Evolutionary conservation across 371 early-diverging fungal genomes (phyloP), one percentile per base, ranked within the genome.

Genomic region (Apophysomyces elegans): DNA sequence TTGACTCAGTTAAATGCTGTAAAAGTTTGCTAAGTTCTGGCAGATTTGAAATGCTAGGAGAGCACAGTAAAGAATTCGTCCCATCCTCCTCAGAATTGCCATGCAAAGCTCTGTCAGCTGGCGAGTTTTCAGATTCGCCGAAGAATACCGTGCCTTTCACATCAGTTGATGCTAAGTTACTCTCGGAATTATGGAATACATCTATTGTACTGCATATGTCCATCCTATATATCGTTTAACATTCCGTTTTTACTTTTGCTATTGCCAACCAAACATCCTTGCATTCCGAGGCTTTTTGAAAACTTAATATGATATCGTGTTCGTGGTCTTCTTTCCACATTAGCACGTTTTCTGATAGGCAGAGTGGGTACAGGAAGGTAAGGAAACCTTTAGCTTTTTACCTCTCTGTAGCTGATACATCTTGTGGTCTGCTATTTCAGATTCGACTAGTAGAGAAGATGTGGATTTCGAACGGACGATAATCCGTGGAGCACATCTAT

Each of bases 281-380:
- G 21, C 93, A 94, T 45, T 92, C 93, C 12, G 79, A 86, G 21
- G 86, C 83, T 59, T 91, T 90, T 80, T 93, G 89, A 71, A 95
- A 95, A 65, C 92, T 91, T 21, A 95, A 81, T 11, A 94, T 93
- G 35, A 94, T 75, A 69, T 93, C 94, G 37, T 76, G 68, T 11
- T 87, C 89, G 16, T 82, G 79, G 9, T 83, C 86, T 61, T 93
- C 93, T 7, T 90, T 87, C 95, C 95, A 94, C 8, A 90, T 87
- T 73, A 93, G 90, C 70, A 92, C 69, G 13, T 92, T 92, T 14
- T 85, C 93, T 91, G 76, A 37, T 9, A 61, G 38, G 7, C 54
- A 50, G 21, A 18, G 5, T 8, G 21, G 41, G 5, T 41, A 41
- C 21, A 21, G 8, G 8, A 21, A 21, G 36, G 37, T 32, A 26